Evolutionary conservation across 2,329 filamentous ascomycete species (phyloP), one percentile per base, ranked within the genome.

Genomic region (Lizonia empirigonia): DNA sequence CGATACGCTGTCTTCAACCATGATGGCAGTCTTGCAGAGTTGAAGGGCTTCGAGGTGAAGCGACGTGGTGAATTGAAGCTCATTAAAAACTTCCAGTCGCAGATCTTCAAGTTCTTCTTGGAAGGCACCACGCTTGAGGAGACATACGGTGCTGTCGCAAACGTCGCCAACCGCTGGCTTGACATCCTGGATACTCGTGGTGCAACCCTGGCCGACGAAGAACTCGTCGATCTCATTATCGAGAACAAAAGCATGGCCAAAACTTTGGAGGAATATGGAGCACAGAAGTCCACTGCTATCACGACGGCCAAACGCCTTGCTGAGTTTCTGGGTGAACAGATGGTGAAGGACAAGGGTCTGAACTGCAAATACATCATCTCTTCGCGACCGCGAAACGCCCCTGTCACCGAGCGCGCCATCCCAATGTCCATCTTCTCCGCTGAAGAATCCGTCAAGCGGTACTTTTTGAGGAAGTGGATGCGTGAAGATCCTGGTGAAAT

Each of bases 311-410:
- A 88, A 66, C 91, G 94, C 56, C 77, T 99, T 33, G 94, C 94
- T 27, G 94, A 99, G 68, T 99, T 99, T 70, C 71, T 99, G 56
- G 94, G 94, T 27, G 93, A 97, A 71, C 91, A 96, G 69, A 99
- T 99, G 95, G 87, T 97, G 65, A 99, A 99, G 70, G 95, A 99
- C 76, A 99, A 97, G 74, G 94, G 94, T 3, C 75, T 99, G 63
- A 99, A 99, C 78, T 99, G 94, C 86, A 97, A 97, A 76, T 99
- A 97, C 74, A 97, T 99, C 71, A 97, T 99, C 67, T 96, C 92
- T 42, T 83, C 91, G 12, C 85, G 83, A 57, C 94, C 94, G 4
- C 89, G 86, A 67, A 90, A 90, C 67, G 90, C 93, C 0, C 93
- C 94, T 1, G 92, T 99, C 55, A 99, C 94, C 0, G 95, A 99